Evolutionary conservation across 352 stramenopile species (phyloP).

Genomic region (Globisporangium carolinianum): DNA sequence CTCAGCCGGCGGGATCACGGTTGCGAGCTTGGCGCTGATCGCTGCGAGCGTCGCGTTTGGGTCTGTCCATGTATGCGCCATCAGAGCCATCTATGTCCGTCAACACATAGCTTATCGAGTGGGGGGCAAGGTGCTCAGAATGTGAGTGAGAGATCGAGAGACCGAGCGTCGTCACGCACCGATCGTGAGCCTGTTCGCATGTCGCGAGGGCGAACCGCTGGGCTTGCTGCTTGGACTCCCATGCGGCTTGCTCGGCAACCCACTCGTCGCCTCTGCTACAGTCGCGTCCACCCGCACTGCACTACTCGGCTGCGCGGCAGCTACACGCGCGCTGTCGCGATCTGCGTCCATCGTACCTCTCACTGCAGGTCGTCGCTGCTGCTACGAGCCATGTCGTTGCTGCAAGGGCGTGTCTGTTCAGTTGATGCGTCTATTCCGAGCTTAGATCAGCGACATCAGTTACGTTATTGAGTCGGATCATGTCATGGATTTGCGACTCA

Average conservation of each 20-base stretch:
- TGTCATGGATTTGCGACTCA: neutral
- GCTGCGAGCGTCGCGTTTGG: slow-evolving; percentile 37
- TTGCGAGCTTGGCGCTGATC: slow-evolving; percentile 53
- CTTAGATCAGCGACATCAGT: too few species aligned
- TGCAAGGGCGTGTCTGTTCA: too few species aligned
- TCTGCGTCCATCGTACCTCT: neutral
- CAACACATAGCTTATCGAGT: too few species aligned
- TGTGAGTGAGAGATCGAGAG: neutral
- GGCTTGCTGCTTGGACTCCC: slow-evolving; percentile 1
- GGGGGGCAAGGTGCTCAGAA: too few species aligned
- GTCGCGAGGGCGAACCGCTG: slow-evolving; percentile 14
- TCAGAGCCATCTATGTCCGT: neutral
- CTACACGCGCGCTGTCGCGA: neutral
- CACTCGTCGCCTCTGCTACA: neutral
- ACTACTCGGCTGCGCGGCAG: neutral
- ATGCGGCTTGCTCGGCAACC: neutral
- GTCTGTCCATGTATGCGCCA: slow-evolving; percentile 14
- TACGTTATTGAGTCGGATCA: too few species aligned
- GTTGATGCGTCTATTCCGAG: too few species aligned
- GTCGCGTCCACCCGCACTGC: too few species aligned
- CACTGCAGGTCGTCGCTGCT: too few species aligned
- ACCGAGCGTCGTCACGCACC: slow-evolving; percentile 11
- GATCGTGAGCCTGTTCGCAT: slow-evolving; percentile 30
- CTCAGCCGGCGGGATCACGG: slow-evolving; percentile 47
- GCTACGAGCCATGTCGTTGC: too few species aligned